Base-by-base conservation (phyloP, 257 asterid species). In the Sherardia arvensis region DNA sequence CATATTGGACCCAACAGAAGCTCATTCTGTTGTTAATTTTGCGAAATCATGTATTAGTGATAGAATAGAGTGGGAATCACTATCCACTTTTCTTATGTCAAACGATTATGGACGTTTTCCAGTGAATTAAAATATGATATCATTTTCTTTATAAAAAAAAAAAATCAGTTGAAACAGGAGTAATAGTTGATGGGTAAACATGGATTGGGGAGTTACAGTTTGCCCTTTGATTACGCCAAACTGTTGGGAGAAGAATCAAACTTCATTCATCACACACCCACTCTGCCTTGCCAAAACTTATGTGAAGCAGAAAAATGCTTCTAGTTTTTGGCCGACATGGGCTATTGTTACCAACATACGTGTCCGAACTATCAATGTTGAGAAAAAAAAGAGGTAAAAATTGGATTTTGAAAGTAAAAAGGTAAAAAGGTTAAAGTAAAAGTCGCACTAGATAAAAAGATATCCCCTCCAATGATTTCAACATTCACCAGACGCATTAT, bases 401-500 rank as follows among this genome's bases (percentile, higher is more conserved):
- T 43, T 43, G 51, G 51, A 43, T 43, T 43, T 43, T 43, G 14
- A 15, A 3, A 3, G 0, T 0, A 0, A 43, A 43, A 40, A 34
- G 12, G 43, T 32, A 34, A 34, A 43, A 5, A 14, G 3, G 55
- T 15, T 26, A 54, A 43, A 8, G 8, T 26, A 34, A 62, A 62
- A 62, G 40, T 62, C 2, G 21, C 38, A 12, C 28, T 20, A 1
- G 25, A 3, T n/a, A 8, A 36, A 38, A 36, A 9, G 20, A 22
- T 45, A 58, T 29, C 59, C 27, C 22, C 57, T 59, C 21, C 22
- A 14, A 62, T 15, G 60, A 29, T 20, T 21, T 40, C 48, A 14
- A 18, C 28, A 27, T 61, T 68, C 2, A 45, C 67, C 62, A 49
- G 26, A 12, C 32, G 57, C 62, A 55, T 61, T 25, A 49, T 49